Base-by-base conservation (phyloP, 805 yeast species). In the Crinitomyces ghanaensis region DNA sequence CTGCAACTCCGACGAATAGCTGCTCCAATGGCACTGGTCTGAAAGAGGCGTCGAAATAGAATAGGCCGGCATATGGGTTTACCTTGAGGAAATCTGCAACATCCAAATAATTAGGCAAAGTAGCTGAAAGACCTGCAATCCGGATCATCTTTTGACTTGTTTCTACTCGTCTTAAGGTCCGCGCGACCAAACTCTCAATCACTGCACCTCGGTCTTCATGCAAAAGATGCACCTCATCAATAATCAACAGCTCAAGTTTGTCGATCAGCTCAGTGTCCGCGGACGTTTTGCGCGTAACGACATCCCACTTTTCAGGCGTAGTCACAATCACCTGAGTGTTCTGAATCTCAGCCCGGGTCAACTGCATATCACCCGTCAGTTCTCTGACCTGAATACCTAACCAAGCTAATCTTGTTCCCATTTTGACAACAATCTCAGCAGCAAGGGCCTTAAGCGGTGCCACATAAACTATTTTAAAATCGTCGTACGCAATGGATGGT, bases 151-250 rank as follows among this genome's bases (percentile, higher is more conserved):
- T 76, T 53, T 91, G 99, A 0, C 93, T 72, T 39, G 93, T 74
- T 53, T 91, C 99, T 4, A 91, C 97, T 50, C 86, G 96, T 37
- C 98, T 65, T 39, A 86, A 65, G 0, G 98, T 91, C 57, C 97
- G 72, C 0, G 96, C 95, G 3, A 86, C 95, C 33, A 86, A 62
- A 0, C 96, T 85, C 55, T 91, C 98, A 41, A 91, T 83, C 5
- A 91, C 98, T 6, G 96, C 83, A 47, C 98, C 98, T 63, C 98
- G 73, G 36, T 91, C 98, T 69, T 91, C 98, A 48, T 91, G 97
- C 34, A 91, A 66, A 50, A 91, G 63, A 66, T 91, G 98, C 0
- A 91, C 97, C 59, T 91, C 98, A 64, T 91, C 98, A 40, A 91
- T 86, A 38, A 91, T 83, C 37, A 91, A 60, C 9, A 91, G 59